A percentile compares a stretch with the other conserved stretches of the same genome.
Conservation (phyloP, 2,329 filamentous ascomycete genomes). For the Dichotomopilus funicola region DNA sequence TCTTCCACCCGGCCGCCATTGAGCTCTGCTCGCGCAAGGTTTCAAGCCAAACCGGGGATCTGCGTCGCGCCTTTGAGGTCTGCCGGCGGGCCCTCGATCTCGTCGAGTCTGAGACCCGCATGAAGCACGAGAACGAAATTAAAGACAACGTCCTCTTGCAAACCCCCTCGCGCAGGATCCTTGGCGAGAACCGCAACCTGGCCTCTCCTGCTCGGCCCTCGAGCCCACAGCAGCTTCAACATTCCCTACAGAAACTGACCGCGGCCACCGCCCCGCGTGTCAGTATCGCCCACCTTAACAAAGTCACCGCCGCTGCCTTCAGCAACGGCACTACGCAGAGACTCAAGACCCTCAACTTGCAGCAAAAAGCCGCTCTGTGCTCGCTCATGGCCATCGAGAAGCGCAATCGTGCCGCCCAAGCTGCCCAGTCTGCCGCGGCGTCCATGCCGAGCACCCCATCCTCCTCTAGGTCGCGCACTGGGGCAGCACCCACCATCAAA, state of each 20-base stretch:
- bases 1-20: slow-evolving; percentile 89
- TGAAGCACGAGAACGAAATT: slow-evolving; percentile 60
- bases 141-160: slow-evolving; percentile 51
- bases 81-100: slow-evolving; percentile 84
- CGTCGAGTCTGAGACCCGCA: slow-evolving; percentile 75
- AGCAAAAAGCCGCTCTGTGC: slow-evolving; percentile 93
- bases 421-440: slow-evolving; percentile 16
- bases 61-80: slow-evolving; percentile 93
- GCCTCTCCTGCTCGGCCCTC: slow-evolving; percentile 45
- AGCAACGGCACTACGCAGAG: slow-evolving; percentile 82
- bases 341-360: slow-evolving; percentile 81
- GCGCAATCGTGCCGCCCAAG: slow-evolving; percentile 49
- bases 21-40: slow-evolving; percentile 94
- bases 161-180: slow-evolving; percentile 66
- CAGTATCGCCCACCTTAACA: slow-evolving; percentile 84
- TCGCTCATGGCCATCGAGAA: slow-evolving; percentile 82
- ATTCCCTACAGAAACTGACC: slow-evolving; percentile 58
- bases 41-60: slow-evolving; percentile 84
- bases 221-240: slow-evolving; percentile 44
- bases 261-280: slow-evolving; percentile 78
- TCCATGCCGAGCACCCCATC: slow-evolving; percentile 45
- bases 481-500: slow-evolving; percentile 71
- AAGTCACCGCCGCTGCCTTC: slow-evolving; percentile 82
- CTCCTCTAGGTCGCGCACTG: slow-evolving; percentile 29
- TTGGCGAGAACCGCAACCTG: slow-evolving; percentile 76